A percentile compares a stretch with the other conserved stretches of the same genome.
Conservation (phyloP, 1,284 basidiomycete species). For the Rhodotorula sp. region DNA sequence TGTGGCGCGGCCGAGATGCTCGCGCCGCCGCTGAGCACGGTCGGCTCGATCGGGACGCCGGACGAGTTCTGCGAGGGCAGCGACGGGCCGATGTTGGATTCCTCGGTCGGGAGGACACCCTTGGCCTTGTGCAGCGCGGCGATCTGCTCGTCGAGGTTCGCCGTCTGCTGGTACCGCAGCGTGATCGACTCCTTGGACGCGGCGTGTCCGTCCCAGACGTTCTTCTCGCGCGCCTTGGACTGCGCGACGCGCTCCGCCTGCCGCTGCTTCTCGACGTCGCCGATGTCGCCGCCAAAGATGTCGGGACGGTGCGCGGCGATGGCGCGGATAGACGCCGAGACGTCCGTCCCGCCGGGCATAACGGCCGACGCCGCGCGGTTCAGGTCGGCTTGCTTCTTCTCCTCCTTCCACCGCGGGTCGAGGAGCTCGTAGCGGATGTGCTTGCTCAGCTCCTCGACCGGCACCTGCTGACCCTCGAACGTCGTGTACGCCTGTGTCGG, state of each 20-base stretch:
- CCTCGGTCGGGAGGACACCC: constrained; percentile 58
- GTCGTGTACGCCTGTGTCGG: constrained; percentile 31
- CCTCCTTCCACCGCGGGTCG: constrained; percentile 96
- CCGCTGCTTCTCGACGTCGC: constrained; percentile 34
- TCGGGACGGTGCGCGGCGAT: constrained; percentile 89
- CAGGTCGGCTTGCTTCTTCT: constrained; percentile 79
- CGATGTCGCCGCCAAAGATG: constrained; percentile 73
- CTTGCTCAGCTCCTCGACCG: constrained; percentile 91
- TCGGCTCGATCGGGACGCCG: constrained; percentile 46
- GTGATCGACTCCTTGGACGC: constrained; percentile 61
- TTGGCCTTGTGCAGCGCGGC: constrained; percentile 87
- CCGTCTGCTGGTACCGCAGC: constrained; percentile 84
- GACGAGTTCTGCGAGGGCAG: constrained; percentile 16
- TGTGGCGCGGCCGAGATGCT: constrained; percentile 52
- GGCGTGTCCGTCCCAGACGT: constrained; percentile 43
- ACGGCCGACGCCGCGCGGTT: constrained; percentile 88
- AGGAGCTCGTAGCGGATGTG: constrained; percentile 98
- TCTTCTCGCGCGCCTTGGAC: constrained; percentile 38
- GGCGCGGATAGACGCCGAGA: constrained; percentile 84
- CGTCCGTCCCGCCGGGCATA: constrained; percentile 67
- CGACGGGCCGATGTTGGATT: constrained; percentile 45
- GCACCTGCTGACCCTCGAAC: constrained; percentile 74
- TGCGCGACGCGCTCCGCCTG: constrained; percentile 35
- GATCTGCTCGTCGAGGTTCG: constrained; percentile 92
- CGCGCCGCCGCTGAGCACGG: constrained; percentile 48